Base-by-base conservation (phyloP, 2,329 filamentous ascomycete species). In the Tricladium varicosporioides region DNA sequence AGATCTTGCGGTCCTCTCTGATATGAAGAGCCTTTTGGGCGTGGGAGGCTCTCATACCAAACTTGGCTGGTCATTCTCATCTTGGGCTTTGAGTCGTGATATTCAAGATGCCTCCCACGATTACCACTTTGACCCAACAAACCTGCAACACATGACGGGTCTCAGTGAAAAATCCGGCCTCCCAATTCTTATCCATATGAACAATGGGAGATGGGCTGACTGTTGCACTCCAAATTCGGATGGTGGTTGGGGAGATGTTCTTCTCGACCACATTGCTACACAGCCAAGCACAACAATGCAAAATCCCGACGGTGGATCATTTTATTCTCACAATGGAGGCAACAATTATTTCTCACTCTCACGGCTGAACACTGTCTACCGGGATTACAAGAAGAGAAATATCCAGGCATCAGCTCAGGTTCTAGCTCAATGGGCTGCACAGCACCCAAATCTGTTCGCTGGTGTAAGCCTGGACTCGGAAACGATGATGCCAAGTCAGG, bases 61-160 rank as follows among this genome's bases (percentile, higher is more conserved):
- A 31, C 54, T 62, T 5, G 60, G 60, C 11, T 62, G 58, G 60
- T 60, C 57, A 2, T 62, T 62, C 33, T 62, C 60, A 0, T 62
- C 60, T 2, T 62, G 60, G 60, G 51, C 60, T 16, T 46, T 62
- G 22, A 62, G 60, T 51, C 57, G 60, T 7, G 60, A 62, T 51
- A 62, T 60, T 13, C 43, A 45, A 7, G 53, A 49, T 13, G 33
- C 45, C 4, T 44, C 47, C 46, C 33, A 48, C 22, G 57, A 62
- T 46, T 62, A 55, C 43, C 45, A 16, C 13, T 62, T 62, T 36
- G 57, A 62, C 19, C 60, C 60, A 9, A 58, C 54, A 14, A 62
- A 62, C 40, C 52, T 60, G 15, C 48, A 58, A 8, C 58, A 62
- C 19, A 60, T 60, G 57, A 49, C 60, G 3, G 42, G 36, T 18